Evolutionary conservation across 257 asterid species (phyloP).

Genomic region (Lycium barbarum): DNA sequence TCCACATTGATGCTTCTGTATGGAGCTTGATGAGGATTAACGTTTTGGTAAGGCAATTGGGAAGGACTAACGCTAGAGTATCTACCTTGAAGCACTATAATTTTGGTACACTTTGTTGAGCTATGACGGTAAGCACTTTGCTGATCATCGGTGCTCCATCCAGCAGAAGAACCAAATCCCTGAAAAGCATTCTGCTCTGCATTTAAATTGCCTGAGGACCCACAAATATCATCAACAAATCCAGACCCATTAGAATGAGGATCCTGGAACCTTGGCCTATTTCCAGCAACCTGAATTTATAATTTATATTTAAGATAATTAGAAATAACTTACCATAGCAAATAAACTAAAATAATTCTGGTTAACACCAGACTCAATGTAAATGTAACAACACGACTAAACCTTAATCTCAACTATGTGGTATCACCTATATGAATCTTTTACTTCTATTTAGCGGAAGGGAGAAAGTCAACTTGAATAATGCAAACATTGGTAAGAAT

Average conservation of each 20-base stretch:
- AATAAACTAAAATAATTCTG: background rate
- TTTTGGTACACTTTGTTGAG: conserved; percentile 45
- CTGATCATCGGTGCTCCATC: conserved; percentile 39
- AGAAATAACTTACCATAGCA: background rate
- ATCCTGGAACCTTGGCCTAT: conserved; percentile 48
- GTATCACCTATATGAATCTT: background rate
- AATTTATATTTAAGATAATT: conserved; percentile 8
- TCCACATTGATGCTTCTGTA: conserved; percentile 39
- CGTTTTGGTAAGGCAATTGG: conserved; percentile 47
- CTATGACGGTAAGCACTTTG: conserved; percentile 46
- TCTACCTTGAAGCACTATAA: conserved; percentile 36
- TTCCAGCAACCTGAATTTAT: conserved; percentile 47
- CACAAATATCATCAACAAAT: conserved; percentile 25
- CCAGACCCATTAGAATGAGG: conserved; percentile 48
- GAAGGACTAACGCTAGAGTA: conserved; percentile 43
- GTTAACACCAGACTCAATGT: background rate
- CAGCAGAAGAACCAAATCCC: conserved; percentile 47
- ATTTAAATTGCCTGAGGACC: conserved; percentile 45
- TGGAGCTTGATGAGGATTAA: conserved; percentile 41
- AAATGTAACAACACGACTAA: background rate
- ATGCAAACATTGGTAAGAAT: background rate
- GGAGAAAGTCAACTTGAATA: background rate
- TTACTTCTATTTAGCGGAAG: background rate
- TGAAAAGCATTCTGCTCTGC: conserved; percentile 42
- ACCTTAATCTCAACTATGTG: background rate